Conservation (phyloP, 768 basidiomycete species). For the Termitomyces sp. region DNA sequence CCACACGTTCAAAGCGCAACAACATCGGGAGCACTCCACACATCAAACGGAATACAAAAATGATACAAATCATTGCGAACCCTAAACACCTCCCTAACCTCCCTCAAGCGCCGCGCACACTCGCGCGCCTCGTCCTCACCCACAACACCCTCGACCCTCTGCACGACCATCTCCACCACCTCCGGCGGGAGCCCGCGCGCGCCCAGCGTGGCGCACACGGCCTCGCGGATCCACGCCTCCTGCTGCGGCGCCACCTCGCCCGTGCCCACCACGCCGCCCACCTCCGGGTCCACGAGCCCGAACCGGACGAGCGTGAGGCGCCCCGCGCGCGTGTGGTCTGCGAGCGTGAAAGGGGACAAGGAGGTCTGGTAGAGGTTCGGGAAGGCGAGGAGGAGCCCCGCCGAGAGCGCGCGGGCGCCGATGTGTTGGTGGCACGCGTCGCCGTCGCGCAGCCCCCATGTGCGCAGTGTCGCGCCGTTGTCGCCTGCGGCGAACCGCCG, state of each 20-base stretch:
- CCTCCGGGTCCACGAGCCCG: conserved; percentile 45
- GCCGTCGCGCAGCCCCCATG: conserved; percentile 44
- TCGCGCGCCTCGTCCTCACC: conserved; percentile 29
- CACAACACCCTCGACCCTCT: conserved; percentile 35
- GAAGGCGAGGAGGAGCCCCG: conserved; percentile 38
- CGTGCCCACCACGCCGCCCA: conserved; percentile 35
- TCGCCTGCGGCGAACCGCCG: conserved; percentile 38
- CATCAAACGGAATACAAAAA: conserved; percentile 48
- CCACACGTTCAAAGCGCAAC: not conserved
- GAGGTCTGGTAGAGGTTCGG: conserved; percentile 55
- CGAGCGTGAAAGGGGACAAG: conserved; percentile 32
- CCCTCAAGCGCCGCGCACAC: conserved; percentile 25
- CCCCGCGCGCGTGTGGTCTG: conserved; percentile 36
- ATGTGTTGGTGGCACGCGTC: conserved; percentile 46
- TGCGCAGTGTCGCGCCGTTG: conserved; percentile 38
- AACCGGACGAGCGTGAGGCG: conserved; percentile 38
- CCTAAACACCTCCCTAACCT: conserved; percentile 31
- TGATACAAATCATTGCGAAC: conserved; percentile 36
- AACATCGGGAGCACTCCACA: conserved; percentile 30
- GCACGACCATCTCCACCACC: conserved; percentile 36
- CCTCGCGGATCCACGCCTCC: conserved; percentile 35
- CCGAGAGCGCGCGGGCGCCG: conserved; percentile 30
- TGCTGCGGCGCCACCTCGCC: conserved; percentile 49
- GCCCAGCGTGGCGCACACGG: conserved; percentile 29
- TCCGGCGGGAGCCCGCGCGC: conserved; percentile 34